Conservation (phyloP, 306 rosid species). For the Cicer cuneatum region DNA sequence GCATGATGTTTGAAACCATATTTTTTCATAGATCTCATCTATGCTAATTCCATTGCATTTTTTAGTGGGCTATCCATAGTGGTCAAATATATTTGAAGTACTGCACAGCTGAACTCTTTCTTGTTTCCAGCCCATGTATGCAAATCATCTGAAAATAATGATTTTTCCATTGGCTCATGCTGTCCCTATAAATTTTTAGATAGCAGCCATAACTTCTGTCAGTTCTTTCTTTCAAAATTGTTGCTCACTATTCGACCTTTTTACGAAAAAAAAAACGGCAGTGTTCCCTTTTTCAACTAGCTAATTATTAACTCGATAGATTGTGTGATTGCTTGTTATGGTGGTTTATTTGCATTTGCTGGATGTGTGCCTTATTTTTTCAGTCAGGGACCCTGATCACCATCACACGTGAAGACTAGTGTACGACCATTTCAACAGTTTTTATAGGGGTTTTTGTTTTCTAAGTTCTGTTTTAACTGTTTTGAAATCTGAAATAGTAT, state of each 20-base stretch:
- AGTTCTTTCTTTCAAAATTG: background rate
- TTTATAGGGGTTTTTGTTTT: constrained; percentile 45
- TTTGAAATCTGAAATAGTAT: constrained; percentile 20
- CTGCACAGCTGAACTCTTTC: background rate
- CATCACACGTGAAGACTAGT: constrained; percentile 50
- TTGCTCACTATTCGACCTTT: background rate
- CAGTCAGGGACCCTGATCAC: constrained; percentile 55
- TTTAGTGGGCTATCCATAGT: background rate
- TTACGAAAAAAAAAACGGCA: background rate
- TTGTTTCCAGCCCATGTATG: background rate
- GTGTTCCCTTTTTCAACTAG: background rate
- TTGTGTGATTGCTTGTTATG: constrained; percentile 28
- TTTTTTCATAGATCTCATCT: constrained; percentile 17
- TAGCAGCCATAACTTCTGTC: background rate
- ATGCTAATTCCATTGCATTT: constrained; percentile 1
- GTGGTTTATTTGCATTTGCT: constrained; percentile 39
- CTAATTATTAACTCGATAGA: background rate
- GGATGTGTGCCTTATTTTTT: constrained; percentile 36
- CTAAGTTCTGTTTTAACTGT: constrained; percentile 1
- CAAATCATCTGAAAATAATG: background rate
- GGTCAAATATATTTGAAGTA: background rate
- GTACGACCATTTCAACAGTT: constrained; percentile 51
- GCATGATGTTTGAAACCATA: constrained; percentile 39
- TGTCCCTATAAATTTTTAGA: background rate
- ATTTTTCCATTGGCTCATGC: background rate